Evolutionary conservation across 257 asterid species (phyloP), one percentile per base, ranked within the genome.

Genomic region (Salvia rosmarinus): DNA sequence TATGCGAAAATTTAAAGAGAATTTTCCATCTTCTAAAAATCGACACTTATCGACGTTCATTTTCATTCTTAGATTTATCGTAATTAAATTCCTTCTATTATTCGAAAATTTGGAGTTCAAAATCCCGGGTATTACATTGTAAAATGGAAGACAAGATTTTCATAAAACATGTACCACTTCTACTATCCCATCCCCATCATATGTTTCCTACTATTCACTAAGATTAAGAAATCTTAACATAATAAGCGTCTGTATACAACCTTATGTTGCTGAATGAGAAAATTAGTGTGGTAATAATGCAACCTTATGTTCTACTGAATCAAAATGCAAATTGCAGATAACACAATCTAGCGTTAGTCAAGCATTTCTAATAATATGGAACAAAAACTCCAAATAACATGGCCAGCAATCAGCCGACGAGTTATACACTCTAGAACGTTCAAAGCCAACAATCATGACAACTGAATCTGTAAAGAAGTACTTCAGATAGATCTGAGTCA

Each of bases 271-370:
- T 6, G 66, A 34, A 34, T 14, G 28, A 2, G 14, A 28, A 20
- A 5, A 62, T 25, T 14, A 5, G 6, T 6, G 25, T 34, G 21
- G 4, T n/a, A 28, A 32, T 63, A 5, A 23, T 40, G 64, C 65
- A 63, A 19, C 58, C 50, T 16, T 37, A 20, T 35, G 14, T 14
- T 30, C 56, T 49, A 30, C 21, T 52, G 19, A 23, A 40, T 68
- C 50, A 68, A 68, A 67, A 35, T 23, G 17, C 32, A 62, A 23
- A 64, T 23, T 12, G 39, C 25, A 21, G 51, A 39, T 8, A 62
- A 10, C 13, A 20, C 63, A 23, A 56, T 28, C 63, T 23, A 28
- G 19, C n/a, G n/a, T n/a, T n/a, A n/a, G n/a, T n/a, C n/a, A n/a
- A n/a, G n/a, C n/a, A n/a, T n/a, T n/a, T n/a, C n/a, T n/a, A n/a